Conservation (phyloP, 768 basidiomycete genomes). For the Pleurotus djamor region DNA sequence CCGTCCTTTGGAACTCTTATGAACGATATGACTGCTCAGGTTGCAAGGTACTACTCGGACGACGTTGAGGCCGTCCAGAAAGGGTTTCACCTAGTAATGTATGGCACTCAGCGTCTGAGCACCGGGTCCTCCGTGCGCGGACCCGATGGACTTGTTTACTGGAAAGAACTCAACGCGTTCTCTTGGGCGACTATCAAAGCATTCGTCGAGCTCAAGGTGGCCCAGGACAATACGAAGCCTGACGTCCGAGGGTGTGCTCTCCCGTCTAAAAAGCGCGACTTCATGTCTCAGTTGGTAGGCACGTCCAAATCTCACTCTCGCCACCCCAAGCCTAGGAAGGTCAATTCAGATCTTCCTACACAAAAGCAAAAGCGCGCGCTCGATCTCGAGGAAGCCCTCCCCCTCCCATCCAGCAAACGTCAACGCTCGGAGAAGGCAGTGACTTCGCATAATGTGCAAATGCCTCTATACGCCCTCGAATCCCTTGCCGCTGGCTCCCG, state of each 20-base stretch:
- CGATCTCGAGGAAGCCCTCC: no score
- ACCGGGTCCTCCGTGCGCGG: no score
- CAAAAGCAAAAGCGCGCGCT: no score
- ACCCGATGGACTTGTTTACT: background rate
- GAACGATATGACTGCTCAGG: background rate
- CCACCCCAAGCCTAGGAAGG: no score
- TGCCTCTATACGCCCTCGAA: background rate
- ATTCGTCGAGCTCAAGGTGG: background rate
- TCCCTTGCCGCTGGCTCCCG: background rate
- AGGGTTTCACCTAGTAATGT: background rate
- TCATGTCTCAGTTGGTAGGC: no score
- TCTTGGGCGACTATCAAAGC: background rate
- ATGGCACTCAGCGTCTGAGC: background rate
- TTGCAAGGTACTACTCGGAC: no score
- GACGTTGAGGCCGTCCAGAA: background rate
- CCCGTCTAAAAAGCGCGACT: no score
- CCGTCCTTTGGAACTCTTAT: background rate
- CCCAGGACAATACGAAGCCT: background rate
- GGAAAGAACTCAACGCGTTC: background rate
- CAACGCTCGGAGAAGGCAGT: no score
- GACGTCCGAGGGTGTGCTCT: constrained; percentile 44
- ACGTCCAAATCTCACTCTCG: no score
- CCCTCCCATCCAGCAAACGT: no score
- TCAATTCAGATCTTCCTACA: no score
- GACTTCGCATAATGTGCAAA: background rate